A percentile compares a stretch with the other conserved stretches of the same genome.
phyloP scores from a whole-genome alignment of 139 green algal species.

The Chlorella sp. region DNA sequence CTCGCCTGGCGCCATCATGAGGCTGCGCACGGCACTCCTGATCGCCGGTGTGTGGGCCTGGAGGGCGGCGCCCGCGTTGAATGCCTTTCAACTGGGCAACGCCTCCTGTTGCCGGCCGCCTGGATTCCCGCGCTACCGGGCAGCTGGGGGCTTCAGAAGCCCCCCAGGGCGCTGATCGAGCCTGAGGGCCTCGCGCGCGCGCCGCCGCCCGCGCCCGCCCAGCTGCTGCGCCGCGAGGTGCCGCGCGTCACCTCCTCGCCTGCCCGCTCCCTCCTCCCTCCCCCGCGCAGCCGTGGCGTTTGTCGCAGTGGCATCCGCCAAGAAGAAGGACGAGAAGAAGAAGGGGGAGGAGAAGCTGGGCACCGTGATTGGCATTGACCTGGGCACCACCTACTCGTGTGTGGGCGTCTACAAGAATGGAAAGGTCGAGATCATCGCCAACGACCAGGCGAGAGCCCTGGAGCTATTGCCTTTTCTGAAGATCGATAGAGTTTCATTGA shows the following conservation, averaged over 20 bases:
- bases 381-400: slow-evolving; percentile 98
- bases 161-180: neutral
- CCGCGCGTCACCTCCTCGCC: neutral
- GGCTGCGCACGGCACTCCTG: neutral
- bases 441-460: slow-evolving; percentile 70
- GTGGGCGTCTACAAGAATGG: slow-evolving; percentile 99
- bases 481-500: no score
- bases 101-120: no score
- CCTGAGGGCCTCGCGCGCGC: no score
- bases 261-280: neutral
- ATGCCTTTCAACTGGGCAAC: no score
- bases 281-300: slow-evolving; percentile 20
- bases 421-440: slow-evolving; percentile 98
- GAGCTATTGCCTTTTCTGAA: no score
- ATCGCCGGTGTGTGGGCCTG: neutral
- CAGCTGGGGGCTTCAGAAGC: no score
- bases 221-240: no score
- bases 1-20: neutral
- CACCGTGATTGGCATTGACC: slow-evolving; percentile 97
- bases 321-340: slow-evolving; percentile 28
- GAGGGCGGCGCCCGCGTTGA: no score
- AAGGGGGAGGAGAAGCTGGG: slow-evolving; percentile 46
- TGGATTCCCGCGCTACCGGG: no score
- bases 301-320: neutral
- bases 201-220: no score